Conservation (phyloP, 2,329 filamentous ascomycete genomes). For the Clarireedia monteithiana region DNA sequence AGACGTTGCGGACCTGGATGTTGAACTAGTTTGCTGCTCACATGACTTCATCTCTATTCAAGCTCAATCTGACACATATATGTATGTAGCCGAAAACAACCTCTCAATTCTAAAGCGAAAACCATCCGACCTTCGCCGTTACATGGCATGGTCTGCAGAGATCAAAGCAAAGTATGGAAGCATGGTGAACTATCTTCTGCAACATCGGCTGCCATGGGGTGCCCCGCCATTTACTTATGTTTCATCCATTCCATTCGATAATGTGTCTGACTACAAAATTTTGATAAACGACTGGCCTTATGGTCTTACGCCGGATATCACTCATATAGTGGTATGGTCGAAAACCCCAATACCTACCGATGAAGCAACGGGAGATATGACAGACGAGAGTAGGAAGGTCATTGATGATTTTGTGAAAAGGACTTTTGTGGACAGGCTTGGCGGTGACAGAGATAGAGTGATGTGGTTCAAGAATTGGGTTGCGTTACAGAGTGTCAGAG, state of each 20-base stretch:
- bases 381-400: slow-evolving; percentile 51
- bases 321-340: slow-evolving; percentile 89
- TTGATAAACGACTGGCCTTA: slow-evolving; percentile 94
- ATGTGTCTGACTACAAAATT: slow-evolving; percentile 56
- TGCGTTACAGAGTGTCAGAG: slow-evolving; percentile 76
- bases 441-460: slow-evolving; percentile 40
- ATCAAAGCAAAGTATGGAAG: slow-evolving; percentile 68
- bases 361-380: slow-evolving; percentile 62
- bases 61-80: not conserved
- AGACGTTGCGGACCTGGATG: no score
- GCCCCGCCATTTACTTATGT: slow-evolving; percentile 43
- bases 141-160: slow-evolving; percentile 68
- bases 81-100: slow-evolving; percentile 39
- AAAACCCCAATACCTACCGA: slow-evolving; percentile 75
- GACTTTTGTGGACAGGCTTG: slow-evolving; percentile 57
- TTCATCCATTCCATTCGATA: slow-evolving; percentile 39
- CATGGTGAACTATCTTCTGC: slow-evolving; percentile 70
- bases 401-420: slow-evolving; percentile 63
- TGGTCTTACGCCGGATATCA: slow-evolving; percentile 55
- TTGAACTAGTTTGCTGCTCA: not conserved
- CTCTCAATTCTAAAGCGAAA: slow-evolving; percentile 71
- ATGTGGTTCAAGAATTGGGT: slow-evolving; percentile 96
- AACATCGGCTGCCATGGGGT: slow-evolving; percentile 64
- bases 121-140: slow-evolving; percentile 71
- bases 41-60: not conserved